Conservation (phyloP, 2,329 filamentous ascomycete genomes). For the Xylariales sp. region DNA sequence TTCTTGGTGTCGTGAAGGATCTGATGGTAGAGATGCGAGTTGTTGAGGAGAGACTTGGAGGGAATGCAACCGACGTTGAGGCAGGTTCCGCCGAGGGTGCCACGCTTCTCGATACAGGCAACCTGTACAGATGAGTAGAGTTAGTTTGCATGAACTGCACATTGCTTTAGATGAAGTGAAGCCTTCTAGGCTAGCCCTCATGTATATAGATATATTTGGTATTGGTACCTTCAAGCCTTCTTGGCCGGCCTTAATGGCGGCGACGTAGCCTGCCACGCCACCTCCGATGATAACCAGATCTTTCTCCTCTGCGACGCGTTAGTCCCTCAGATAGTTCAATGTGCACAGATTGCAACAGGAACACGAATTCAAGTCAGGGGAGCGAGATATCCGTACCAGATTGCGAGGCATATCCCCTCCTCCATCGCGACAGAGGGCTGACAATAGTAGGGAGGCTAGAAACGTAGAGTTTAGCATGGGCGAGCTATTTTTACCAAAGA, state of each 20-base stretch:
- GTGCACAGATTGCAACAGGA: conserved; percentile 18
- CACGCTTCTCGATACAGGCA: conserved; percentile 97
- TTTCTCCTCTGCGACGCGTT: conserved; percentile 67
- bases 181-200: no score
- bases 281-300: conserved; percentile 97
- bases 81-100: conserved; percentile 90
- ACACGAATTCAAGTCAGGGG: conserved; percentile 3
- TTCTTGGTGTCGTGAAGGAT: conserved; percentile 95
- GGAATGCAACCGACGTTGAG: conserved; percentile 99
- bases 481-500: no score
- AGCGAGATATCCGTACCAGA: conserved; percentile 48
- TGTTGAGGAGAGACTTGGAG: conserved; percentile 98
- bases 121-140: conserved; percentile 48
- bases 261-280: conserved; percentile 97
- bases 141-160: no score
- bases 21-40: conserved; percentile 97
- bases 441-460: conserved; percentile 45
- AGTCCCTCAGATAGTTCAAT: conserved; percentile 48
- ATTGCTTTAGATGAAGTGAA: no score
- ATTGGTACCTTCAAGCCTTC: conserved; percentile 75
- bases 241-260: conserved; percentile 97
- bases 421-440: conserved; percentile 47
- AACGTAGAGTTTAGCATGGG: not conserved
- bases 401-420: conserved; percentile 54
- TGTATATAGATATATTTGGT: not conserved